phyloP scores from a whole-genome alignment of 1,139 yeast genomes.

The Martiniozyma asiatica region DNA sequence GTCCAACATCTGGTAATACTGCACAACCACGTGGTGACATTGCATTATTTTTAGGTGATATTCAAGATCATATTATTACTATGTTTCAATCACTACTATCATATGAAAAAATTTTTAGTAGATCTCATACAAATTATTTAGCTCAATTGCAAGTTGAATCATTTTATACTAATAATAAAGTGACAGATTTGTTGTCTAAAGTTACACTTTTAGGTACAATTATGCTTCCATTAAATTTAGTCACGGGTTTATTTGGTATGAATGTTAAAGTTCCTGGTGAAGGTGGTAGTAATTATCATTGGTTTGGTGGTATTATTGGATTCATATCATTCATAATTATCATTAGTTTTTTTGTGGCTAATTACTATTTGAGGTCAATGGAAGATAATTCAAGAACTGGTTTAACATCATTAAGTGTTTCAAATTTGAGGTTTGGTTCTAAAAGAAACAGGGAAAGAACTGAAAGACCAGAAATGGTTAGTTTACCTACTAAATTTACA shows the following conservation, averaged over 20 bases:
- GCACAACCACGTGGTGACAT: constrained; percentile 74
- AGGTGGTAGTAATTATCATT: constrained; percentile 27
- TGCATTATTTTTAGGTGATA: constrained; percentile 87
- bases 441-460: constrained; percentile 17
- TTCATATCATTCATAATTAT: constrained; percentile 31
- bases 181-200: constrained; percentile 77
- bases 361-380: constrained; percentile 26
- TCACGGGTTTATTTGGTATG: constrained; percentile 95
- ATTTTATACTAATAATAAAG: constrained; percentile 70
- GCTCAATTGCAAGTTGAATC: constrained; percentile 93
- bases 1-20: constrained; percentile 6
- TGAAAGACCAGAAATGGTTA: constrained; percentile 13
- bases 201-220: constrained; percentile 87
- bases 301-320: constrained; percentile 63
- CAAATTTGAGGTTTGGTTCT: constrained; percentile 33
- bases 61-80: constrained; percentile 93
- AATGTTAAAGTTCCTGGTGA: constrained; percentile 80
- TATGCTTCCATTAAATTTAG: constrained; percentile 76
- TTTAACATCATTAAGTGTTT: constrained; percentile 28
- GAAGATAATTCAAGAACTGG: constrained; percentile 15
- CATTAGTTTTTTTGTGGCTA: constrained; percentile 25
- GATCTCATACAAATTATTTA: constrained; percentile 84
- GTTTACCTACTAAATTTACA: constrained; percentile 21
- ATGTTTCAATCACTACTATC: constrained; percentile 86
- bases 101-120: constrained; percentile 83